Conservation (phyloP, 495 filamentous ascomycete genomes). For the Lichenothelia convexa region DNA sequence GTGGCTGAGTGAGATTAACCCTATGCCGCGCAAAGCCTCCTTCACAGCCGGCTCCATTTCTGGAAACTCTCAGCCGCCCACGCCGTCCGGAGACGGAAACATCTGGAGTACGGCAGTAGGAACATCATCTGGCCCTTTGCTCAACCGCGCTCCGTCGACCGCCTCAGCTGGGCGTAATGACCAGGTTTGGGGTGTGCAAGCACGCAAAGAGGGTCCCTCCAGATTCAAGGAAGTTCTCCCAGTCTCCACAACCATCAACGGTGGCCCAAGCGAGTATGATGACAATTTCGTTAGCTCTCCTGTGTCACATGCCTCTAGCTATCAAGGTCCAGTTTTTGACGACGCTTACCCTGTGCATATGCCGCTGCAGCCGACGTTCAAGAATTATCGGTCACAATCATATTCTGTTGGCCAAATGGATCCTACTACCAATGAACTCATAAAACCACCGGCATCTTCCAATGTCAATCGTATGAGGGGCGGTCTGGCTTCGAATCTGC, state of each 20-base stretch:
- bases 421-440: slow-evolving; percentile 28
- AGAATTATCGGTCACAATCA: slow-evolving; percentile 87
- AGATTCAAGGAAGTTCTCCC: not conserved
- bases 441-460: not conserved
- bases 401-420: slow-evolving; percentile 92
- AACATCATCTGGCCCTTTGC: not conserved
- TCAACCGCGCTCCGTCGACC: not conserved
- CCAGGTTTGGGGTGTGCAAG: not conserved
- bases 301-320: slow-evolving; percentile 9
- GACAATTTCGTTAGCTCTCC: not conserved
- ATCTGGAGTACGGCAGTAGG: too few species aligned
- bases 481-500: slow-evolving; percentile 15
- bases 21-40: slow-evolving; percentile 1
- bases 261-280: too few species aligned
- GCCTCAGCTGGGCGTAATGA: not conserved
- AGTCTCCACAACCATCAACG: not conserved
- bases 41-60: slow-evolving; percentile 2
- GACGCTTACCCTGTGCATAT: slow-evolving; percentile 68
- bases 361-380: slow-evolving; percentile 75
- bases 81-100: slow-evolving; percentile 2
- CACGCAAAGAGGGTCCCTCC: not conserved
- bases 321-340: slow-evolving; percentile 26
- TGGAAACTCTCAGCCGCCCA: slow-evolving; percentile 2
- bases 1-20: slow-evolving; percentile 33
- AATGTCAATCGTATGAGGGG: not conserved